phyloP scores from a whole-genome alignment of 2,329 filamentous ascomycete genomes.

The Fusarium sp. region DNA sequence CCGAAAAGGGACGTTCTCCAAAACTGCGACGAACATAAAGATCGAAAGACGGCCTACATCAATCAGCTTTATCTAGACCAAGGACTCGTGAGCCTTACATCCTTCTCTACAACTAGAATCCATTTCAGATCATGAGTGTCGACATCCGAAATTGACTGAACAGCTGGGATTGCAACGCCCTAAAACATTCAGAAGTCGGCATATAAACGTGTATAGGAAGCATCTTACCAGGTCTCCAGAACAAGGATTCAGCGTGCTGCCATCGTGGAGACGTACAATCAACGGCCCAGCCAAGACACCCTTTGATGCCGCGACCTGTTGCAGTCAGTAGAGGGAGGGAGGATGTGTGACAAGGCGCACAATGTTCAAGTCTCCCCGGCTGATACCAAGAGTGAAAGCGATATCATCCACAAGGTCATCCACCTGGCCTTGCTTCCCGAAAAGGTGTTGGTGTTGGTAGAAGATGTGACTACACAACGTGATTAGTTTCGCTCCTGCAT shows the following conservation, averaged over 20 bases:
- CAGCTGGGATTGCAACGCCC: constrained; percentile 72
- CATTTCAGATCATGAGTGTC: constrained; percentile 67
- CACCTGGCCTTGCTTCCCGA: constrained; percentile 75
- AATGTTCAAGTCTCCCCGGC: constrained; percentile 77
- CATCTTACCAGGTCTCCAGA: constrained; percentile 48
- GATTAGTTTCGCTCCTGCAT: constrained; percentile 2
- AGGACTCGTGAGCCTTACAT: constrained; percentile 60
- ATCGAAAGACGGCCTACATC: constrained; percentile 78
- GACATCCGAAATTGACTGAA: constrained; percentile 63
- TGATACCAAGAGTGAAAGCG: constrained; percentile 75
- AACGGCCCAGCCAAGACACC: constrained; percentile 75
- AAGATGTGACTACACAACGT: constrained; percentile 75
- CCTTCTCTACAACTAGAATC: constrained; percentile 84
- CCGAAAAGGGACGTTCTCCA: constrained; percentile 64
- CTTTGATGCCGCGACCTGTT: constrained; percentile 78
- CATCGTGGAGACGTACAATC: constrained; percentile 60
- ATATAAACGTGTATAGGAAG: neutral
- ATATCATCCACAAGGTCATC: constrained; percentile 81
- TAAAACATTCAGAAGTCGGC: constrained; percentile 51
- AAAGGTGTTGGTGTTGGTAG: constrained; percentile 81
- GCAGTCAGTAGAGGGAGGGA: constrained; percentile 18
- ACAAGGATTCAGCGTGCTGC: constrained; percentile 54
- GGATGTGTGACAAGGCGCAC: constrained; percentile 58
- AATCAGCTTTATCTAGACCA: constrained; percentile 31
- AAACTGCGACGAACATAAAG: constrained; percentile 69